Percentiles rank a stretch among this genome's conserved stretches.
These are phyloP conservation scores for Myrica gale DNA, from an alignment of 306 rosid genomes.

Conservation along the genomic window DNA sequence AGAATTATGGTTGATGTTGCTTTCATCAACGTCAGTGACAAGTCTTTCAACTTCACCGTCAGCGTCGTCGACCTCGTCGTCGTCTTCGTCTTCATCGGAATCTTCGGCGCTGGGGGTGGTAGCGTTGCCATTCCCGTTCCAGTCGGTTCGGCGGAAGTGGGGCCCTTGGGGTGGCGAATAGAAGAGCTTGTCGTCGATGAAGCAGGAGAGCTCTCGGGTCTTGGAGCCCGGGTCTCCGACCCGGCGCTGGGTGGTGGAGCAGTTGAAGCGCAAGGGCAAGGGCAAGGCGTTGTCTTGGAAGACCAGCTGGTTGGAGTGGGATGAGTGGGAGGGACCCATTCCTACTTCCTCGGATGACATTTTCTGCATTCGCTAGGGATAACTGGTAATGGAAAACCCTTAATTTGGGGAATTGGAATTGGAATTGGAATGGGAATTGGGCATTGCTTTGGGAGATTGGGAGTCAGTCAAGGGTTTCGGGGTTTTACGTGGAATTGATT, in stretches of 20 bases:
- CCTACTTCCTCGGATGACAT: constrained; percentile 79
- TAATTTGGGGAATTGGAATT: neutral
- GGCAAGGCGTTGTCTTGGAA: constrained; percentile 63
- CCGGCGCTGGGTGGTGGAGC: constrained; percentile 54
- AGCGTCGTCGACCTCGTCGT: constrained; percentile 54
- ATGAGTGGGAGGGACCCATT: constrained; percentile 7
- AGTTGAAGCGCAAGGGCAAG: constrained; percentile 63
- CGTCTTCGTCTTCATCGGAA: constrained; percentile 63
- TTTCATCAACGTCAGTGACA: constrained; percentile 41
- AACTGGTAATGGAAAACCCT: neutral
- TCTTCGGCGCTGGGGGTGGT: constrained; percentile 62
- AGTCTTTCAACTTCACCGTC: constrained; percentile 48
- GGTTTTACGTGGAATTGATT: no score
- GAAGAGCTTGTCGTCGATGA: constrained; percentile 71
- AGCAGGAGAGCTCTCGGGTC: constrained; percentile 65
- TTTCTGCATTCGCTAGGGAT: neutral
- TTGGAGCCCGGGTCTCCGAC: constrained; percentile 57
- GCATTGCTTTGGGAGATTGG: neutral
- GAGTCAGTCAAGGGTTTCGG: no score
- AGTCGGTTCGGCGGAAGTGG: constrained; percentile 59
- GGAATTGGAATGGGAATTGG: neutral
- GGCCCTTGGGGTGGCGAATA: constrained; percentile 42
- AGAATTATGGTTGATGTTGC: constrained; percentile 34
- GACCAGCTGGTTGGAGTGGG: constrained; percentile 38
- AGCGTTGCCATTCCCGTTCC: constrained; percentile 57